These are phyloP conservation scores for Cryphonectria japonica DNA, from an alignment of 2,329 filamentous ascomycete species.

Conservation along the genomic window DNA sequence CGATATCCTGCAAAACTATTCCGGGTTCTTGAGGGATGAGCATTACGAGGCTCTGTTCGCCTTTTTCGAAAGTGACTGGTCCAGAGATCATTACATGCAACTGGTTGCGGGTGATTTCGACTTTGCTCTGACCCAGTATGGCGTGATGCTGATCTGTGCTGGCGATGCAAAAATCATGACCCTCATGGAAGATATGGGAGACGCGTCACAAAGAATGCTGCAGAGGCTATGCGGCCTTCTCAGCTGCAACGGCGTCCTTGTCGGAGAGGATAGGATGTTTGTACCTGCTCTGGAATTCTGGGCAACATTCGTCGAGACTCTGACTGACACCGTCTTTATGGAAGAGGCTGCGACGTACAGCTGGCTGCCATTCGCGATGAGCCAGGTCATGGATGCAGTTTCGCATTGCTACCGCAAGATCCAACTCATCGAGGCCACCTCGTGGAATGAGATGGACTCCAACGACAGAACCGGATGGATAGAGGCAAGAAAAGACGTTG, in stretches of 20 bases:
- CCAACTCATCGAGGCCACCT: constrained; percentile 63
- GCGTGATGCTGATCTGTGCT: constrained; percentile 68
- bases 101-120: constrained; percentile 64
- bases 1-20: constrained; percentile 68
- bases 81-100: constrained; percentile 56
- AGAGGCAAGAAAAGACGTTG: constrained; percentile 77
- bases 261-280: constrained; percentile 75
- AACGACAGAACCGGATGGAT: constrained; percentile 69
- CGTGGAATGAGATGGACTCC: constrained; percentile 69
- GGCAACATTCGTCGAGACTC: constrained; percentile 73
- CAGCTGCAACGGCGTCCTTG: constrained; percentile 66
- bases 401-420: constrained; percentile 71
- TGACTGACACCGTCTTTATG: constrained; percentile 61
- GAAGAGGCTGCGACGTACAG: constrained; percentile 48
- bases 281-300: constrained; percentile 79
- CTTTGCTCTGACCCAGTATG: constrained; percentile 67
- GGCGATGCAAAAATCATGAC: constrained; percentile 67
- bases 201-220: constrained; percentile 58
- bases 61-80: constrained; percentile 66
- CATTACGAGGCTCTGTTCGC: constrained; percentile 61
- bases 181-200: constrained; percentile 57
- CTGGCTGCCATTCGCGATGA: constrained; percentile 64
- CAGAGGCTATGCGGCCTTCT: constrained; percentile 67
- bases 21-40: constrained; percentile 61
- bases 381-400: constrained; percentile 65